These are phyloP conservation scores for Phytophthora rubi DNA, from an alignment of 352 stramenopile species.

Conservation along the genomic window DNA sequence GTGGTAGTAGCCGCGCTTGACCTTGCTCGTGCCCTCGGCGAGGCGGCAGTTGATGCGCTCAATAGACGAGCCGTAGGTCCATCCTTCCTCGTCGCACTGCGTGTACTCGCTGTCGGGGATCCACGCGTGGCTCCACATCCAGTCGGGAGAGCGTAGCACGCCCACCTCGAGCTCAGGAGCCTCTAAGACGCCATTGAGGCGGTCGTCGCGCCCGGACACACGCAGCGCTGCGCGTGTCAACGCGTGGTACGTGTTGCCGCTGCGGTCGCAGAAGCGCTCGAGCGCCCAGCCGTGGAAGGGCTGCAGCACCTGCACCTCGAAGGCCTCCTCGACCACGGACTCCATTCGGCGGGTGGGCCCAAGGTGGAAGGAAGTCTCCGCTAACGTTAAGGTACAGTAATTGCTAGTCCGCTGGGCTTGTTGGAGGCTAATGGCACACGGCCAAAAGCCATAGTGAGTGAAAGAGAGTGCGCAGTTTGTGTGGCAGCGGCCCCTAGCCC, in stretches of 20 bases:
- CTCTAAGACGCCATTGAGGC: constrained; percentile 55
- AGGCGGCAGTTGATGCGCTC: constrained; percentile 82
- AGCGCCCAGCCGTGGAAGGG: constrained; percentile 83
- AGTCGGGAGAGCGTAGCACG: constrained; percentile 65
- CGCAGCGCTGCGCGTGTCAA: constrained; percentile 60
- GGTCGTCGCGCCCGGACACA: constrained; percentile 52
- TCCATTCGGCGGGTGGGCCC: constrained; percentile 46
- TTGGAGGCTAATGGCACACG: constrained; percentile 8
- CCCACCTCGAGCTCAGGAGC: constrained; percentile 59
- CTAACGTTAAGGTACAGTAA: neutral
- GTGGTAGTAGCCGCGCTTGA: constrained; percentile 81
- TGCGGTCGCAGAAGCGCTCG: constrained; percentile 84
- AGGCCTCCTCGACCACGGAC: constrained; percentile 81
- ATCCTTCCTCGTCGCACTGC: constrained; percentile 85
- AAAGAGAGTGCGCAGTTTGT: constrained; percentile 23
- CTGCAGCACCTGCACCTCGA: constrained; percentile 85
- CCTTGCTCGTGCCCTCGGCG: constrained; percentile 75
- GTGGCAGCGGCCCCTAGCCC: constrained; percentile 14
- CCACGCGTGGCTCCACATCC: constrained; percentile 88
- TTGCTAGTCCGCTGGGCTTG: neutral
- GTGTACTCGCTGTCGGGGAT: constrained; percentile 78
- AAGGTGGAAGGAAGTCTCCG: neutral
- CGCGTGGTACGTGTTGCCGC: constrained; percentile 66
- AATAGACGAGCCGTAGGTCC: constrained; percentile 87
- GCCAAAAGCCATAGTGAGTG: constrained; percentile 27